Evolutionary conservation across 768 basidiomycete genomes (phyloP).

Genomic region (Tricholoma sp.): DNA sequence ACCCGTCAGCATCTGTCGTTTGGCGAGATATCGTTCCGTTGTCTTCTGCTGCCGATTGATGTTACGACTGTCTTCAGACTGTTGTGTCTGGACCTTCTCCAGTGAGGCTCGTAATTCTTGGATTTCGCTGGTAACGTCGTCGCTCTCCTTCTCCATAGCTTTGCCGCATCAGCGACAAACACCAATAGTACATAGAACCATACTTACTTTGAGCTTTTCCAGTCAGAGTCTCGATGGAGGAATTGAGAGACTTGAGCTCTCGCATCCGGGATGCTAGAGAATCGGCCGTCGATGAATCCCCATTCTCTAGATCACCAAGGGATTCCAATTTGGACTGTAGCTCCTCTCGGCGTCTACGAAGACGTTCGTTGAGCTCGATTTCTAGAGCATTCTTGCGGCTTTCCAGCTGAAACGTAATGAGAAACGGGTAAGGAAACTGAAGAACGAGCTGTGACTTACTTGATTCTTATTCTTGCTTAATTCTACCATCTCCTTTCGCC

Average conservation of each 20-base stretch:
- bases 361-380: slow-evolving; percentile 89
- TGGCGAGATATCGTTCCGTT: slow-evolving; percentile 90
- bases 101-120: slow-evolving; percentile 62
- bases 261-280: slow-evolving; percentile 64
- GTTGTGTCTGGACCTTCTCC: slow-evolving; percentile 76
- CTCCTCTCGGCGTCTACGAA: slow-evolving; percentile 77
- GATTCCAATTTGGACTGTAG: slow-evolving; percentile 70
- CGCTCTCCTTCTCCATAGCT: slow-evolving; percentile 75
- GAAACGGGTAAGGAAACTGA: neutral
- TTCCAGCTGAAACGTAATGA: slow-evolving; percentile 45
- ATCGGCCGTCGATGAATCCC: slow-evolving; percentile 52
- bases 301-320: slow-evolving; percentile 57
- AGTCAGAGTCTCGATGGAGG: slow-evolving; percentile 59
- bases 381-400: slow-evolving; percentile 77
- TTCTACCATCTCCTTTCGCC: slow-evolving; percentile 67
- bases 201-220: slow-evolving; percentile 56
- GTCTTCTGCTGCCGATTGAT: slow-evolving; percentile 94
- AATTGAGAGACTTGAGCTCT: slow-evolving; percentile 65
- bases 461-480: slow-evolving; percentile 64
- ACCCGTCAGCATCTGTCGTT: slow-evolving; percentile 76
- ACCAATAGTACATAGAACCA: neutral
- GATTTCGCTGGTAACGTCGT: slow-evolving; percentile 53
- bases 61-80: slow-evolving; percentile 79
- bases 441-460: slow-evolving; percentile 36
- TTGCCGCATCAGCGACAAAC: neutral